Base-by-base conservation (phyloP, 805 yeast genomes). In the Ogataea kodamae region DNA sequence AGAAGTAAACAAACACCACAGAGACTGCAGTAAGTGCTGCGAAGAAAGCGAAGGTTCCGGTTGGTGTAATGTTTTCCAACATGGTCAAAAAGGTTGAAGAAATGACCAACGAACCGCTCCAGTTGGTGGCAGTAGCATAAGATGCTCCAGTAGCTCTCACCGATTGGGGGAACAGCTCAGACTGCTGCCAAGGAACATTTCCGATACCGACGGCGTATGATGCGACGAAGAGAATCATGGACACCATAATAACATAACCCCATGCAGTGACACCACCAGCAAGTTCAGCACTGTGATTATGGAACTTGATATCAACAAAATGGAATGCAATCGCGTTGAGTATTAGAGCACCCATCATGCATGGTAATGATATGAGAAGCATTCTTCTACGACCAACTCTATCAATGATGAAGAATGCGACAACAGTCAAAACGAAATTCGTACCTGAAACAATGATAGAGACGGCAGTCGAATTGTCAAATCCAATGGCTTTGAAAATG, bases 141-240 rank as follows among this genome's bases (percentile, higher is more conserved):
- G 95, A 85, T 7, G 88, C 79, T 41, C 97, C 97, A 28, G 87
- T 71, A 39, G 96, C 95, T 58, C 98, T 78, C 20, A 90, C 96
- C 42, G 78, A 75, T 69, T 89, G 95, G 21, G 97, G 92, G 65
- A 92, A 88, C 54, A 90, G 67, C 62, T 90, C 98, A 37, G 90
- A 82, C 56, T 92, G 97, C 57, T 90, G 96, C 98, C 98, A 90
- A 37, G 97, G 97, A 35, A 87, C 92, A 59, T 90, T 89, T 64
- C 98, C 98, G 48, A 89, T 85, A 48, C 97, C 97, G 46, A 86
- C 67, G 30, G 97, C 96, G 57, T 89, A 90, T 34, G 81, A 78
- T 3, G 95, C 96, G 28, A 89, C 96, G 55, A 69, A 92, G 24
- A 77, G 58, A 44, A 90, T 86, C 85, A 89, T 88, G 33, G 87